Evolutionary conservation across 177 flowering plant species (phyloP).

Genomic region (Tripterygium wilfordii): DNA sequence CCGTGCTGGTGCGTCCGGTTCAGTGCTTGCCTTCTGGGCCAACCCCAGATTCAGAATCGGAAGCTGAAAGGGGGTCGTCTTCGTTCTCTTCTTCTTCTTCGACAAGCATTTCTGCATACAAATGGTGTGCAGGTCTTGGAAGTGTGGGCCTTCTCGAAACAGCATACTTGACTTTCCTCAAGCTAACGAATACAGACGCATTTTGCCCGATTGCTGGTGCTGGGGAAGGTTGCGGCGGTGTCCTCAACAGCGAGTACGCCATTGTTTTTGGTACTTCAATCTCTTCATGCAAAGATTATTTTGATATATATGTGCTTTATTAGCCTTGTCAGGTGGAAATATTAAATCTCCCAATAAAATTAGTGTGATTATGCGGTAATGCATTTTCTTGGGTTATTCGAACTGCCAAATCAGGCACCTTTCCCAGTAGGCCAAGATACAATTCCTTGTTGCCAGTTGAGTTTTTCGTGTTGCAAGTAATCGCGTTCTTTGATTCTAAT

Average conservation of each 20-base stretch:
- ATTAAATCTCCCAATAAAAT: too few species aligned
- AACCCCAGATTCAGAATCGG: conserved; percentile 16
- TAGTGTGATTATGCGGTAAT: too few species aligned
- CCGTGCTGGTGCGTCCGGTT: too few species aligned
- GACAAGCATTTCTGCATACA: conserved; percentile 40
- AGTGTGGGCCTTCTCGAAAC: conserved; percentile 78
- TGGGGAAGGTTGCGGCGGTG: conserved; percentile 63
- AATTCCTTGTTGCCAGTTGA: too few species aligned
- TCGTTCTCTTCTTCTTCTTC: conserved; percentile 14
- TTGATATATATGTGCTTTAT: too few species aligned
- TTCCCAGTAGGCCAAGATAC: too few species aligned
- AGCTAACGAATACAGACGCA: conserved; percentile 63
- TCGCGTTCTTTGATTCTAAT: too few species aligned
- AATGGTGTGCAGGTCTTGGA: conserved; percentile 66
- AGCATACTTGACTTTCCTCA: conserved; percentile 74
- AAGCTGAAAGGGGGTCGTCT: conserved; percentile 10
- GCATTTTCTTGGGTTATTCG: too few species aligned
- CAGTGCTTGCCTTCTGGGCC: conserved; percentile 33
- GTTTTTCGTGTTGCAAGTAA: too few species aligned
- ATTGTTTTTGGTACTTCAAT: conserved; percentile 55
- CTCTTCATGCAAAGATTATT: background rate
- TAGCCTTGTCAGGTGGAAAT: too few species aligned
- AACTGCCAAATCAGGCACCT: too few species aligned
- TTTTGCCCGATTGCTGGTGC: conserved; percentile 85
- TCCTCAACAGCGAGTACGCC: conserved; percentile 84